Evolutionary conservation across 768 basidiomycete species (phyloP), one percentile per base, ranked within the genome.

Genomic region (Lyophyllum decastes): DNA sequence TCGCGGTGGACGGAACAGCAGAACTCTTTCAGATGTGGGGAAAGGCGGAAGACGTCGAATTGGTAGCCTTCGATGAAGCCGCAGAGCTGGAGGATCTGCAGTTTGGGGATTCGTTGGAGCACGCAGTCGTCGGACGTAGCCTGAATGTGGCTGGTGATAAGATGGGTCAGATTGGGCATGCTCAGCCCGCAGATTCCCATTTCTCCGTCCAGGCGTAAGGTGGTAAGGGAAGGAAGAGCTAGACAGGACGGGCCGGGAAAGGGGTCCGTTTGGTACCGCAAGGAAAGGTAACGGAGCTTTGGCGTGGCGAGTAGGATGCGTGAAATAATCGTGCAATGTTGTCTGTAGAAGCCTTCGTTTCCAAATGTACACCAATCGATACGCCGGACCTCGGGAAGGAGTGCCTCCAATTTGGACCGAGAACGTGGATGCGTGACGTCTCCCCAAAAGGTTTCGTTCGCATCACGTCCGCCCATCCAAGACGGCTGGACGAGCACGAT

Each of bases 311-410:
- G 41, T 12, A 53, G 38, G 4, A 53, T 14, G 25, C 16, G 4
- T 2, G 52, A 35, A 4, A 53, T 38, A 21, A 41, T 27, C 9
- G 25, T 24, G 27, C 52, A 30, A 24, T 53, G 52, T 3, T 7
- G 17, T 35, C 24, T 22, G 26, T 44, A 26, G n/a, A 25, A n/a
- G 2, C 6, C 11, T 24, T 53, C 52, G 52, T 53, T 43, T 16
- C 52, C 52, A 24, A 26, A 21, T 11, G 52, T 53, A 24, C 52
- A 53, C 52, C 52, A 53, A 14, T 53, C 52, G n/a, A 53, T 44
- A 27, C 52, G 52, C 17, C 27, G 21, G 19, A 53, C 8, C 30
- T 30, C 4, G 30, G 30, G 30, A 30, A 30, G 30, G 30, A 5
- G 30, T 4, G 30, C 4, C 5, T 4, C 30, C 5, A 30, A 30